Base-by-base conservation (phyloP, 495 filamentous ascomycete species). In the Parachaetomium inaequale region DNA sequence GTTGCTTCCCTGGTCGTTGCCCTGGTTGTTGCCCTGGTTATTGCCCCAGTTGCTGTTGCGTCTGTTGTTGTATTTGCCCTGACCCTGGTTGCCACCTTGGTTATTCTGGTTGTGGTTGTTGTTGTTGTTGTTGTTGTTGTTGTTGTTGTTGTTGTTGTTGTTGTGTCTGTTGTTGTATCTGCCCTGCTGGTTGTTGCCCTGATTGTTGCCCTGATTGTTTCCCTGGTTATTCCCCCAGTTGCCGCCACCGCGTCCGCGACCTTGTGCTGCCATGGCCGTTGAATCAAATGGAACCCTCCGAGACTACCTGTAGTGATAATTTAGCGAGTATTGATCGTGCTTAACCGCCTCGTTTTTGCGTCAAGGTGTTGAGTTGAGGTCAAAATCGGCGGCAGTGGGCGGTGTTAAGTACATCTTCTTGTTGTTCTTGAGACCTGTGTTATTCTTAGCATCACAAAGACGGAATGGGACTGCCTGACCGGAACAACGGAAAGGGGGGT, bases 1-100 rank as follows among this genome's bases (percentile, higher is more conserved):
- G 29, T 46, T 58, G 52, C 46, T n/a, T n/a, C n/a, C n/a, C n/a
- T 60, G 49, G 57, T 36, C 54, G 36, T 61, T 51, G 38, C 25
- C 40, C 46, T 50, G 25, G 34, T 34, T 17, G 19, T 55, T 46
- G n/a, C 21, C 32, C 21, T 40, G 4, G 59, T 49, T 55, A 31
- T 56, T 57, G 17, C 23, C 36, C 32, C 43, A 49, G 29, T 46
- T 58, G 52, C 46, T n/a, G 38, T 46, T 46, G n/a, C n/a, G n/a
- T n/a, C n/a, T n/a, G n/a, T n/a, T n/a, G n/a, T n/a, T n/a, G n/a
- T n/a, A n/a, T n/a, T n/a, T n/a, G n/a, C n/a, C n/a, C n/a, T n/a
- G n/a, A n/a, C n/a, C n/a, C n/a, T 60, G 49, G 57, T 36, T 58
- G 36, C 58, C 45, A 34, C 25, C 40, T 45, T 50, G 25, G 34